Evolutionary conservation across 768 basidiomycete genomes (phyloP).

Genomic region (Scleroderma bovista): DNA sequence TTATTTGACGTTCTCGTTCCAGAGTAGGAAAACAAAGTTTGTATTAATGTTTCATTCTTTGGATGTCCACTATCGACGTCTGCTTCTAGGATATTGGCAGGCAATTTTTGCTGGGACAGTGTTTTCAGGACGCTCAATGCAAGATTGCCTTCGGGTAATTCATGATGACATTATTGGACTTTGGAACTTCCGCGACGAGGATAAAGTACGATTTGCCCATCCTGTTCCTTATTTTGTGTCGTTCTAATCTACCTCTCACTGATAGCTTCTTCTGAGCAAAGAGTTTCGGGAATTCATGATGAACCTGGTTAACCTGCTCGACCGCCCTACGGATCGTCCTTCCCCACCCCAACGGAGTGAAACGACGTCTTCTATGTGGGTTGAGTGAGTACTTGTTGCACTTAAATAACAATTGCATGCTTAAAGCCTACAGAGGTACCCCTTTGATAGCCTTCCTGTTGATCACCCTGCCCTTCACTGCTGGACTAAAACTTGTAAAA

Average conservation of each 20-base stretch:
- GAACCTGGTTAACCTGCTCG: background rate
- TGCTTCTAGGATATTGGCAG: conserved; percentile 14
- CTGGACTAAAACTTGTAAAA: background rate
- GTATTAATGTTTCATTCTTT: background rate
- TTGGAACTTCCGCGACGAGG: conserved; percentile 19
- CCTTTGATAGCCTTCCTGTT: background rate
- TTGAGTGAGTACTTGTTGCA: background rate
- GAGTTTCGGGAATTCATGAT: background rate
- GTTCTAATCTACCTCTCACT: background rate
- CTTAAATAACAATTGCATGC: background rate
- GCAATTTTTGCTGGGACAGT: conserved; percentile 5
- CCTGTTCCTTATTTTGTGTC: background rate
- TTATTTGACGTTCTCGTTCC: too few species aligned
- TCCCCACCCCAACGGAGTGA: background rate
- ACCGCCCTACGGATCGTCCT: background rate
- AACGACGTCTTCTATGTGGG: background rate
- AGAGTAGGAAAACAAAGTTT: background rate
- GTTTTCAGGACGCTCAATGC: conserved; percentile 8
- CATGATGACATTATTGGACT: conserved; percentile 13
- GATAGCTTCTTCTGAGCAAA: background rate
- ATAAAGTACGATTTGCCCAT: conserved; percentile 3
- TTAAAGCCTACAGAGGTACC: too few species aligned
- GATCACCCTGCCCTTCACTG: background rate
- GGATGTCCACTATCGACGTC: background rate
- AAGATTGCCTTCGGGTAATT: conserved; percentile 10